phyloP scores from a whole-genome alignment of 139 green algal species.

The Pedinophyceae sp. region DNA sequence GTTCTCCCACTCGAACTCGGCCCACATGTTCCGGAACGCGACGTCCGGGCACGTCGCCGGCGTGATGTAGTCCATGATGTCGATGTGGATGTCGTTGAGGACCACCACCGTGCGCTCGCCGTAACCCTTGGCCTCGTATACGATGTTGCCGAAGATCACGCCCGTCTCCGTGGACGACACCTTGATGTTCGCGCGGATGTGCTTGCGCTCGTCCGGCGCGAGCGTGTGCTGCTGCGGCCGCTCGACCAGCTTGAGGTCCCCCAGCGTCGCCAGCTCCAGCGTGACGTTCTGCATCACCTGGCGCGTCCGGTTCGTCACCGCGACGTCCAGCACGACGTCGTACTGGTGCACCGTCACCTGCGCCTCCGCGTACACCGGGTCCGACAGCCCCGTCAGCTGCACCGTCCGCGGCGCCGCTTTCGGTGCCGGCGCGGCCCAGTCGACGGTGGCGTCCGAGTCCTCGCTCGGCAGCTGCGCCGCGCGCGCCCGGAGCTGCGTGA shows the following conservation, averaged over 20 bases:
- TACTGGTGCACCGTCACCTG: conserved; percentile 93
- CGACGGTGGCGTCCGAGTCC: conserved; percentile 12
- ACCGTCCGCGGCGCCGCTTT: conserved; percentile 45
- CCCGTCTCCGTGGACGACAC: conserved; percentile 95
- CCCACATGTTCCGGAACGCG: conserved; percentile 91
- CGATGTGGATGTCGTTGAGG: conserved; percentile 97
- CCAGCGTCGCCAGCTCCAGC: conserved; percentile 97
- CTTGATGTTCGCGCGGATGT: conserved; percentile 87
- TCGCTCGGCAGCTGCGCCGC: conserved; percentile 7
- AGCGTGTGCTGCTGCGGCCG: conserved; percentile 84
- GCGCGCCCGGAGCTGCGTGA: conserved; percentile 61
- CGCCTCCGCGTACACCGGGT: conserved; percentile 94
- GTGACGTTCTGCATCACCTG: conserved; percentile 60
- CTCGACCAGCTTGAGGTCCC: conserved; percentile 97
- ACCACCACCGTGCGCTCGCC: conserved; percentile 74
- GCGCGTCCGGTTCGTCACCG: conserved; percentile 70
- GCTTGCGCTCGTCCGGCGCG: conserved; percentile 48
- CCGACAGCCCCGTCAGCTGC: conserved; percentile 90
- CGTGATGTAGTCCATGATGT: conserved; percentile 99
- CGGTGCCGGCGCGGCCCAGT: neutral
- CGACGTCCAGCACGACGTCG: conserved; percentile 95
- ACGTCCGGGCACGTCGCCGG: conserved; percentile 75
- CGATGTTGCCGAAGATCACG: conserved; percentile 98
- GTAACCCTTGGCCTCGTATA: conserved; percentile 78
- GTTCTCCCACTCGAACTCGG: conserved; percentile 99